These are phyloP conservation scores for Croton laevigatus DNA, from an alignment of 441 rosid genomes.

Conservation along the genomic window DNA sequence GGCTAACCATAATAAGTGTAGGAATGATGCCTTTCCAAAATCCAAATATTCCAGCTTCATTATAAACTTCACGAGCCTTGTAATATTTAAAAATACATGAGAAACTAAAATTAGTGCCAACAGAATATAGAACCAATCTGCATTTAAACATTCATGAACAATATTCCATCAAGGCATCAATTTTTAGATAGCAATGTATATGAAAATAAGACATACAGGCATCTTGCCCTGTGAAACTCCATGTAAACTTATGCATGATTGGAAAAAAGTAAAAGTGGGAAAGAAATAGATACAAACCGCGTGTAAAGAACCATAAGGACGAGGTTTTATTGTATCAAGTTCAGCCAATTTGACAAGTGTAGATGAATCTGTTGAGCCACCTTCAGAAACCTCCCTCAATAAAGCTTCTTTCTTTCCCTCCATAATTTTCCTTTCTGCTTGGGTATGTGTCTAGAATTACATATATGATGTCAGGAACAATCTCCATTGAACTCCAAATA, in stretches of 20 bases:
- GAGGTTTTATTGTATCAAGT: constrained; percentile 53
- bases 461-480: constrained; percentile 13
- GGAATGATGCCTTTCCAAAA: constrained; percentile 80
- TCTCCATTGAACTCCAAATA: constrained; percentile 11
- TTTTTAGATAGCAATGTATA: neutral
- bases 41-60: constrained; percentile 60
- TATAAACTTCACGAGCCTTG: constrained; percentile 54
- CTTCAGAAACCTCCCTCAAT: constrained; percentile 48
- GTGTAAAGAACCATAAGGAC: constrained; percentile 54
- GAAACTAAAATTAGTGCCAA: constrained; percentile 1
- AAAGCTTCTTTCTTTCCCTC: constrained; percentile 56
- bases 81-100: neutral
- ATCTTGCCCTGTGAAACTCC: neutral
- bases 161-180: constrained; percentile 6
- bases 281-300: constrained; percentile 42
- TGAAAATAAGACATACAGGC: neutral
- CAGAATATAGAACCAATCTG: neutral
- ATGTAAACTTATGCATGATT: neutral
- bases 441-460: constrained; percentile 54
- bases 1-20: constrained; percentile 65
- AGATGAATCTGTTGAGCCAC: constrained; percentile 31
- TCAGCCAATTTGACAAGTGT: constrained; percentile 45
- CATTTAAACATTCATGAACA: neutral
- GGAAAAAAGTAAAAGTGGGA: neutral
- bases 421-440: constrained; percentile 66